A percentile compares a stretch with the other conserved stretches of the same genome.
These are phyloP conservation scores for Talaromyces sp. DNA, from an alignment of 2,329 filamentous ascomycete genomes.

Conservation along the genomic window DNA sequence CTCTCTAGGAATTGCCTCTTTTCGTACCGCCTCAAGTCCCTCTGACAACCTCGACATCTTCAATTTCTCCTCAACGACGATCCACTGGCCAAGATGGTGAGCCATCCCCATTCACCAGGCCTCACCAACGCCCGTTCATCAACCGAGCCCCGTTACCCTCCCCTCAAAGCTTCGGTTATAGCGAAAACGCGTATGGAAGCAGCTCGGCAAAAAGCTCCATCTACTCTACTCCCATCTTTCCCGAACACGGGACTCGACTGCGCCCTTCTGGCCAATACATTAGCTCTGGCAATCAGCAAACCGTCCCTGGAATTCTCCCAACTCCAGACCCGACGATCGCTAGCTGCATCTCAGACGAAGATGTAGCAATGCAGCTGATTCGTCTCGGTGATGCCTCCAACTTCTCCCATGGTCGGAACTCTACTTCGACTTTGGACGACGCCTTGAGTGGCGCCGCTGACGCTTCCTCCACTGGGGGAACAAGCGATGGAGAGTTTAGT, in stretches of 20 bases:
- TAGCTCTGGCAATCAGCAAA: slow-evolving; percentile 33
- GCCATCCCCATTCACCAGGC: slow-evolving; percentile 66
- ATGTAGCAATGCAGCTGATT: slow-evolving; percentile 96
- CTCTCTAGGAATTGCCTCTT: slow-evolving; percentile 76
- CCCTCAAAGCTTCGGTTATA: slow-evolving; percentile 68
- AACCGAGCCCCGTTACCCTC: slow-evolving; percentile 76
- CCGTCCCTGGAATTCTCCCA: slow-evolving; percentile 63
- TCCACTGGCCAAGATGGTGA: slow-evolving; percentile 65
- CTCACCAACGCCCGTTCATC: slow-evolving; percentile 72
- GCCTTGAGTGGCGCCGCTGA: slow-evolving; percentile 88
- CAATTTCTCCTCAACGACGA: slow-evolving; percentile 85
- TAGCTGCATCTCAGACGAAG: slow-evolving; percentile 95
- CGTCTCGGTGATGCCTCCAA: slow-evolving; percentile 90
- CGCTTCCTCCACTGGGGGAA: slow-evolving; percentile 74
- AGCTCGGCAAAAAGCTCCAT: slow-evolving; percentile 33
- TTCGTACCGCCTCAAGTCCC: slow-evolving; percentile 94
- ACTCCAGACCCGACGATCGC: slow-evolving; percentile 96
- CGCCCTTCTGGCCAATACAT: slow-evolving; percentile 46
- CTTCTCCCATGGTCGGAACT: slow-evolving; percentile 86
- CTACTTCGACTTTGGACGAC: slow-evolving; percentile 88
- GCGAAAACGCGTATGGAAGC: slow-evolving; percentile 34
- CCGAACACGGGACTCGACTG: slow-evolving; percentile 57
- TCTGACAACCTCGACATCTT: slow-evolving; percentile 92
- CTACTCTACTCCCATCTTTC: slow-evolving; percentile 57
- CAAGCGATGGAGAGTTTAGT: slow-evolving; percentile 63